Base-by-base conservation (phyloP, 768 basidiomycete species). In the Lentinus tigrinus region DNA sequence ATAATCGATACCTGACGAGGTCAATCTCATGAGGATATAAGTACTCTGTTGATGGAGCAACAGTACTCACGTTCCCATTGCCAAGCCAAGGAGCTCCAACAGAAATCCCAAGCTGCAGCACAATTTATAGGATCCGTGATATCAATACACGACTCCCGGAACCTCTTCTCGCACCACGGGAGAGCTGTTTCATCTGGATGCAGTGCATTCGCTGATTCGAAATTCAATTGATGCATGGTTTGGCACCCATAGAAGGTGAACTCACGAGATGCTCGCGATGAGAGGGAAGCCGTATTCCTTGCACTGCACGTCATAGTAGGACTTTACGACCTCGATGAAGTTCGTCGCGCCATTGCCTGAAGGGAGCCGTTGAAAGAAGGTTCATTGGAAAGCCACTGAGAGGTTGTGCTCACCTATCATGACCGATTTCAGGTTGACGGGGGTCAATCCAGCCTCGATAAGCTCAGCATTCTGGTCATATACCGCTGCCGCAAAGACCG, bases 231-330 rank as follows among this genome's bases (percentile, higher is more conserved):
- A 8, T 24, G 16, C 54, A 23, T 13, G 1, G 8, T 0, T 39
- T 7, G 19, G 31, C n/a, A n/a, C n/a, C n/a, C n/a, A n/a, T 17
- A 51, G 24, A 19, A n/a, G 24, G n/a, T n/a, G 16, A 13, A 43
- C 69, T 38, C 52, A 72, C 70, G 77, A 77, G 34, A 86, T 84
- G 23, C 72, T 76, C 37, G 72, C 62, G 36, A 82, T 67, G 7
- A 80, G 83, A 77, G 24, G 74, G 65, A 6, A 57, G 3, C 57
- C 54, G 5, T 51, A 36, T 23, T 38, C 40, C 58, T 63, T 47
- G 39, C 87, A 88, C 31, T 73, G 70, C 69, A 87, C 77, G 50
- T 85, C 81, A 57, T 79, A 70, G 52, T 75, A 77, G 2, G 77
- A 71, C 3, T 9, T 21, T 6, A 47, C 8, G 58, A 60, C 57